Percentiles rank a stretch among this genome's conserved stretches.
Evolutionary conservation across 768 basidiomycete genomes (phyloP).

Genomic region (Trametes elegans): DNA sequence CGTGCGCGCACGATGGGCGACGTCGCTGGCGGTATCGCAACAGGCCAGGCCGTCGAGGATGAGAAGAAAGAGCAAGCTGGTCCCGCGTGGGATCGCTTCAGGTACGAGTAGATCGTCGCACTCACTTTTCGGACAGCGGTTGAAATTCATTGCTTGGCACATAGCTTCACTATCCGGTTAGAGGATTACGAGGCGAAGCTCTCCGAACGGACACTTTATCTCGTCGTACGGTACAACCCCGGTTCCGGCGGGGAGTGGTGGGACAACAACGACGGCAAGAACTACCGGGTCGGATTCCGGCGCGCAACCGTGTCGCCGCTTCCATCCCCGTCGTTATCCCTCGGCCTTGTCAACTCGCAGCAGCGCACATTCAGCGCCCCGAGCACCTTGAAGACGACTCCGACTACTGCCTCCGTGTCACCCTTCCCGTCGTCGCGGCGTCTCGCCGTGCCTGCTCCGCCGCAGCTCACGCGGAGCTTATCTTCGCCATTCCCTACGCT

Average conservation of each 20-base stretch:
- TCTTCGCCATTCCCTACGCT: conserved; percentile 12
- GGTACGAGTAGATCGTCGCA: conserved; percentile 22
- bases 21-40: conserved; percentile 35
- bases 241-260: conserved; percentile 76
- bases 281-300: conserved; percentile 76
- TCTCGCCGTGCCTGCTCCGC: conserved; percentile 9
- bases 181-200: conserved; percentile 64
- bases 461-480: conserved; percentile 12
- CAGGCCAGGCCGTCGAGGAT: conserved; percentile 26
- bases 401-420: conserved; percentile 20
- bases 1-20: conserved; percentile 37
- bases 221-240: conserved; percentile 53
- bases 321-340: conserved; percentile 12
- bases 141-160: conserved; percentile 49
- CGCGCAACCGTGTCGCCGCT: conserved; percentile 23
- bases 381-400: conserved; percentile 28
- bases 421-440: conserved; percentile 6
- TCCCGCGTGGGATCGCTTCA: conserved; percentile 34
- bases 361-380: conserved; percentile 33
- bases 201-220: conserved; percentile 51
- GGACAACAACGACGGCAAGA: conserved; percentile 83
- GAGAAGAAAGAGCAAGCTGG: conserved; percentile 11
- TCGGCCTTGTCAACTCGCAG: conserved; percentile 23
- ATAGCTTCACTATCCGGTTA: conserved; percentile 58
- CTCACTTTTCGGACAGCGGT: conserved; percentile 24